These are phyloP conservation scores for Suhomyces terraborum DNA, from an alignment of 1,139 yeast species.

Conservation along the genomic window DNA sequence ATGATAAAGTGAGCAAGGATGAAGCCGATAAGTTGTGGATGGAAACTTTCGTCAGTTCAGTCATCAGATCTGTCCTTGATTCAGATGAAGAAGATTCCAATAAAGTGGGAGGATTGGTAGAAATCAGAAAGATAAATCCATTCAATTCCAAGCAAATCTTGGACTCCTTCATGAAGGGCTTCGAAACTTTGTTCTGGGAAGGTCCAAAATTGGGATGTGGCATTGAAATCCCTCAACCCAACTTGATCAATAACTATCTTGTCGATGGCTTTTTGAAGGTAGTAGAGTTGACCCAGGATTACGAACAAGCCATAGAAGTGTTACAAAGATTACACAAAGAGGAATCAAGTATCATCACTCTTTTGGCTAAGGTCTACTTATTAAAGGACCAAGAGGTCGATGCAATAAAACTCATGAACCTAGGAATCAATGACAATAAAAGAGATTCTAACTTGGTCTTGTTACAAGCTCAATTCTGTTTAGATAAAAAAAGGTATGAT, in stretches of 20 bases:
- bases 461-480: constrained; percentile 73
- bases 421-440: constrained; percentile 57
- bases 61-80: constrained; percentile 66
- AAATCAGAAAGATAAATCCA: constrained; percentile 56
- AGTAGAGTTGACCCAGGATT: constrained; percentile 64
- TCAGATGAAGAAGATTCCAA: constrained; percentile 66
- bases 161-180: constrained; percentile 56
- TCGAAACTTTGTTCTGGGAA: constrained; percentile 64
- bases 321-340: constrained; percentile 44
- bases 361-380: constrained; percentile 55
- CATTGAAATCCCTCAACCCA: constrained; percentile 70
- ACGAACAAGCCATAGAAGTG: constrained; percentile 58
- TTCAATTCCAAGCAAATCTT: constrained; percentile 52
- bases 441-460: constrained; percentile 62
- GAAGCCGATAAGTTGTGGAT: constrained; percentile 53
- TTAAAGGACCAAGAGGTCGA: constrained; percentile 72
- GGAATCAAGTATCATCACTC: constrained; percentile 56
- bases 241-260: constrained; percentile 67
- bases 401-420: constrained; percentile 69
- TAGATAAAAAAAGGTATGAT: constrained; percentile 64
- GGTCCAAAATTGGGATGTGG: constrained; percentile 70
- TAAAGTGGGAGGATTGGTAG: constrained; percentile 54
- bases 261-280: constrained; percentile 73
- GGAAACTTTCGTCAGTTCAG: constrained; percentile 69
- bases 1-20: constrained; percentile 37